These are phyloP conservation scores for Cercospora sp. DNA, from an alignment of 2,329 filamentous ascomycete genomes.

Conservation along the genomic window DNA sequence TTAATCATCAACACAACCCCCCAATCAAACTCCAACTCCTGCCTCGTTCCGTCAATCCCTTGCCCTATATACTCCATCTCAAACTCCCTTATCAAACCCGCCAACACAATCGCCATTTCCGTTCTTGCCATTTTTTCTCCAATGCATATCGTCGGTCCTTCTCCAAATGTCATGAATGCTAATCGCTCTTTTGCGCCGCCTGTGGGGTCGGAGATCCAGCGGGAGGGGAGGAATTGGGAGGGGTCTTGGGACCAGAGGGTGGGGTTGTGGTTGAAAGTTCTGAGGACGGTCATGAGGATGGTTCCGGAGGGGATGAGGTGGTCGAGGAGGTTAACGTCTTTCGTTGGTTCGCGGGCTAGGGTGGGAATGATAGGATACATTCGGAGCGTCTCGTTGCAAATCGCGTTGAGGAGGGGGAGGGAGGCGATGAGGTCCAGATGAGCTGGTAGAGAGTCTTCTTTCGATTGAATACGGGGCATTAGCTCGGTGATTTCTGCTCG, in stretches of 20 bases:
- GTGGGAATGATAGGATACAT: not conserved
- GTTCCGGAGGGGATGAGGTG: no score
- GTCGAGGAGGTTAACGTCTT: no score
- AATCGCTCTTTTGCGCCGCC: not conserved
- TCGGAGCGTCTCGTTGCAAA: not conserved
- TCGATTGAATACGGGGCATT: not conserved
- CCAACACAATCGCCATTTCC: not conserved
- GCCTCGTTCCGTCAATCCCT: not conserved
- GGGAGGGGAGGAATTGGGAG: no score
- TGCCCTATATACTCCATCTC: not conserved
- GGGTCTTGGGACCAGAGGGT: no score
- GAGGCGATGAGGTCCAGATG: not conserved
- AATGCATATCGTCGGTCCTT: not conserved
- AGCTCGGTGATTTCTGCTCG: not conserved
- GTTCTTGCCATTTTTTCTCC: not conserved
- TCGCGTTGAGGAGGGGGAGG: not conserved
- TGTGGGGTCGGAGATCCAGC: no score
- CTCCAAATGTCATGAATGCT: not conserved
- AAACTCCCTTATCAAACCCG: not conserved
- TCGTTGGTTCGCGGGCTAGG: no score
- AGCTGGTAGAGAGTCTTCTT: not conserved
- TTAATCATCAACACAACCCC: conserved; percentile 1
- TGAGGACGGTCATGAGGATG: no score
- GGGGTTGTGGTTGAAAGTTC: no score
- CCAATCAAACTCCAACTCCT: not conserved